phyloP scores from a whole-genome alignment of 2,329 filamentous ascomycete genomes.

The Xylaria sp. region DNA sequence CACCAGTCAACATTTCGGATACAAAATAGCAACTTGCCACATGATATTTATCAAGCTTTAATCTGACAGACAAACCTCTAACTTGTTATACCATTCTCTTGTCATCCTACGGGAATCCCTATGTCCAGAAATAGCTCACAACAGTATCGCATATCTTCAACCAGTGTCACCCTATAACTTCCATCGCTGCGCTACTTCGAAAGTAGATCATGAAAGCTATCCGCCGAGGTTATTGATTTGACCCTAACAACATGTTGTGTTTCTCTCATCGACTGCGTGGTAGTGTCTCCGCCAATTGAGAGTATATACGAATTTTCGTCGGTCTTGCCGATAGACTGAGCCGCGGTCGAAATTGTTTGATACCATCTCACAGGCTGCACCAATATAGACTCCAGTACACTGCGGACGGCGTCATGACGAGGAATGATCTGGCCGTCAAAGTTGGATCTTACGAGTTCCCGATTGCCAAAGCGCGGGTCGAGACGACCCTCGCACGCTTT shows the following conservation, averaged over 20 bases:
- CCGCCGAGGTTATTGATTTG: background rate
- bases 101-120: no score
- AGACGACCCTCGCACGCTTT: conserved; percentile 22
- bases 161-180: background rate
- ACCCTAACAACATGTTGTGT: conserved; percentile 2
- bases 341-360: background rate
- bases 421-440: conserved; percentile 11
- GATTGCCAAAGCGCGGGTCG: conserved; percentile 15
- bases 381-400: conserved; percentile 17
- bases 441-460: conserved; percentile 23
- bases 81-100: no score
- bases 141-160: background rate
- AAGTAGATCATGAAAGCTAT: background rate
- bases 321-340: background rate
- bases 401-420: conserved; percentile 1
- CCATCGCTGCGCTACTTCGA: background rate
- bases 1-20: no score
- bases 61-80: no score
- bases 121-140: background rate
- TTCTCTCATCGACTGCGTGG: background rate
- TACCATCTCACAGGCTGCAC: conserved; percentile 9
- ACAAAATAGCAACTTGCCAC: no score
- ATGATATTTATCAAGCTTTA: no score
- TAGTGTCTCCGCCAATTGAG: conserved; percentile 13
- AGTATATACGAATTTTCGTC: conserved; percentile 10